Evolutionary conservation across 768 basidiomycete species (phyloP), one percentile per base, ranked within the genome.

Genomic region (Hydnomerulius pinastri): DNA sequence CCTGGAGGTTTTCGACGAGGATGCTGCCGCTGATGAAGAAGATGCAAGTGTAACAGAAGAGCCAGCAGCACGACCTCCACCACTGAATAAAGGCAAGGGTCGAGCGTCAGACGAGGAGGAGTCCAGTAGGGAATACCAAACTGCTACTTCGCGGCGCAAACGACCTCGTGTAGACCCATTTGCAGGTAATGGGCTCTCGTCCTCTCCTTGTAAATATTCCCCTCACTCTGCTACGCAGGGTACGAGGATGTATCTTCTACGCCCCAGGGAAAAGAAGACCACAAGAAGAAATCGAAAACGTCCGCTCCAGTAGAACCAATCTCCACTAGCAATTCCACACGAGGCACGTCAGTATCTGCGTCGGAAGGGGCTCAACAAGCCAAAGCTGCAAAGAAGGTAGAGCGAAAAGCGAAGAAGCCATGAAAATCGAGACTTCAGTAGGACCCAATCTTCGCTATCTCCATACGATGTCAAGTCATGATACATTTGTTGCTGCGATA

Each of bases 151-250:
- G 6, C 82, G 79, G 63, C 77, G 80, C 25, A 76, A 77, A 63
- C 74, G 84, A 57, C 74, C 77, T 24, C 68, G 66, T 0, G 60
- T 86, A 24, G 87, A 89, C 66, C 83, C 84, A 5, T 90, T 89
- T 57, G 78, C 82, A 50, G 86, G 88, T 83, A 59, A 53, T n/a
- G 51, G 21, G 25, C 20, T 13, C 7, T 13, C 29, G 4, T 11
- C 15, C 6, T 9, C 7, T 32, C n/a, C 48, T 43, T 4, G 28
- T 42, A 11, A 6, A 4, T 9, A 7, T 20, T 13, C 23, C 36
- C 39, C 32, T 48, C 35, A 58, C 13, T 4, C 9, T 25, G n/a
- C 46, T 8, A 7, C 5, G 1, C 54, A 76, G 75, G 69, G 13
- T 66, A 71, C 37, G 66, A 68, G 17, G 66, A 69, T 29, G 45